phyloP scores from a whole-genome alignment of 1,284 basidiomycete genomes.

The Heterobasidion occidentale region DNA sequence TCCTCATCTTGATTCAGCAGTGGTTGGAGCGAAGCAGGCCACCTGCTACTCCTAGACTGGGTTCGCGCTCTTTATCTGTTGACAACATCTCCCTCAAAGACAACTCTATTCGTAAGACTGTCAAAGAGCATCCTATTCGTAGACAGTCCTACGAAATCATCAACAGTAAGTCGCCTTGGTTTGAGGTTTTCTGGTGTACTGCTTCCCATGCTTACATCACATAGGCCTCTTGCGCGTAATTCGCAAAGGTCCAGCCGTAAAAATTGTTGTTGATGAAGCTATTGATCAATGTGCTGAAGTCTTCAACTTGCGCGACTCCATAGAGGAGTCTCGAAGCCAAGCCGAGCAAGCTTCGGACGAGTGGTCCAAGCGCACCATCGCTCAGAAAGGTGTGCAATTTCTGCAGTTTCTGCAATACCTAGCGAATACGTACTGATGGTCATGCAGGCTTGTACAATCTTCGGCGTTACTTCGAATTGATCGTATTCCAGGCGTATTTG shows the following conservation, averaged over 20 bases:
- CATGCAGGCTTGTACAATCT: constrained; percentile 71
- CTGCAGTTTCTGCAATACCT: neutral
- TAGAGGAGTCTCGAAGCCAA: constrained; percentile 71
- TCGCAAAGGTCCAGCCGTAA: constrained; percentile 82
- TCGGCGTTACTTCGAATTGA: constrained; percentile 83
- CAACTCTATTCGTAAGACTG: constrained; percentile 21
- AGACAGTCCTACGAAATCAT: constrained; percentile 72
- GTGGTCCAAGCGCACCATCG: constrained; percentile 53
- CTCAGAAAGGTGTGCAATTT: constrained; percentile 54
- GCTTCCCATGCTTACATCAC: neutral
- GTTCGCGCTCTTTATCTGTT: constrained; percentile 30
- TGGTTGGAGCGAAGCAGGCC: constrained; percentile 58
- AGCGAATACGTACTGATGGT: neutral
- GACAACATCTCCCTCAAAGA: constrained; percentile 22
- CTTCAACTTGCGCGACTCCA: constrained; percentile 82
- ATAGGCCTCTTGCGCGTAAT: constrained; percentile 89
- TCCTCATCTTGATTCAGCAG: constrained; percentile 80
- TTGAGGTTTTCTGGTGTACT: neutral
- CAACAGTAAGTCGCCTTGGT: constrained; percentile 48
- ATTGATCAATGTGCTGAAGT: constrained; percentile 86
- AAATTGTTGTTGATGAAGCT: constrained; percentile 84
- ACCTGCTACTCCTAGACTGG: constrained; percentile 28
- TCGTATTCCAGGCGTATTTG: constrained; percentile 93
- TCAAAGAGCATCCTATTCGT: constrained; percentile 22
- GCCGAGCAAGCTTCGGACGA: constrained; percentile 78